Evolutionary conservation across 768 basidiomycete species (phyloP).

Genomic region (Phylloporus arenicola): DNA sequence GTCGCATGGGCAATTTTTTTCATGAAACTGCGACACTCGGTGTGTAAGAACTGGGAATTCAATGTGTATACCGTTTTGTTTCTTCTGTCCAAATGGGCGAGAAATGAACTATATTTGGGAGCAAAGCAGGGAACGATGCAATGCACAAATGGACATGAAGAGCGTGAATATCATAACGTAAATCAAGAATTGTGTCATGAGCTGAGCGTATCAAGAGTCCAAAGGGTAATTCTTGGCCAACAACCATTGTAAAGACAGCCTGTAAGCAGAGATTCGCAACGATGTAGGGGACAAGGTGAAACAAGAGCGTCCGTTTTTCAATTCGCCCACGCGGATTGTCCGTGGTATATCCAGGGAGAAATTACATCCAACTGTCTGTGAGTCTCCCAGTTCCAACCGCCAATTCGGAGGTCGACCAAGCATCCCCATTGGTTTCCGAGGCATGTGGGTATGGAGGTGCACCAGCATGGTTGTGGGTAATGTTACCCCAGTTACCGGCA

Average conservation of each 20-base stretch:
- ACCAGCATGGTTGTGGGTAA: conserved; percentile 46
- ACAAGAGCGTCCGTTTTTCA: conserved; percentile 40
- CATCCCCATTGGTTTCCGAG: conserved; percentile 48
- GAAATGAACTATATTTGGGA: conserved; percentile 36
- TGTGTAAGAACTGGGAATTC: conserved; percentile 14
- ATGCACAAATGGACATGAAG: conserved; percentile 33
- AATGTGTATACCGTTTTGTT: neutral
- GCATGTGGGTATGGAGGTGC: conserved; percentile 50
- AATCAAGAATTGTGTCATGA: conserved; percentile 33
- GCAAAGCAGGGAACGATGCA: conserved; percentile 40
- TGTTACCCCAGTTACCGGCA: conserved; percentile 72
- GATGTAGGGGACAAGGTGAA: conserved; percentile 3
- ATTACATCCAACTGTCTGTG: conserved; percentile 45
- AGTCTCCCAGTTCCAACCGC: conserved; percentile 47
- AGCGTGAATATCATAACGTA: conserved; percentile 36
- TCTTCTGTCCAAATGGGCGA: conserved; percentile 10
- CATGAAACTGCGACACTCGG: conserved; percentile 48
- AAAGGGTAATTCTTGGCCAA: conserved; percentile 16
- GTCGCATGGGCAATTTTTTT: conserved; percentile 61
- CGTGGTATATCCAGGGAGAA: conserved; percentile 3
- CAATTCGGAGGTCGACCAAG: conserved; percentile 56
- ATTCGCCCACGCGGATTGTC: conserved; percentile 8
- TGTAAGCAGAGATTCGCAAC: conserved; percentile 5
- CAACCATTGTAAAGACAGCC: conserved; percentile 7
- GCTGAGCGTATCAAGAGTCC: conserved; percentile 22